phyloP scores from a whole-genome alignment of 2,329 filamentous ascomycete genomes.

The Trichoderma hamatum region DNA sequence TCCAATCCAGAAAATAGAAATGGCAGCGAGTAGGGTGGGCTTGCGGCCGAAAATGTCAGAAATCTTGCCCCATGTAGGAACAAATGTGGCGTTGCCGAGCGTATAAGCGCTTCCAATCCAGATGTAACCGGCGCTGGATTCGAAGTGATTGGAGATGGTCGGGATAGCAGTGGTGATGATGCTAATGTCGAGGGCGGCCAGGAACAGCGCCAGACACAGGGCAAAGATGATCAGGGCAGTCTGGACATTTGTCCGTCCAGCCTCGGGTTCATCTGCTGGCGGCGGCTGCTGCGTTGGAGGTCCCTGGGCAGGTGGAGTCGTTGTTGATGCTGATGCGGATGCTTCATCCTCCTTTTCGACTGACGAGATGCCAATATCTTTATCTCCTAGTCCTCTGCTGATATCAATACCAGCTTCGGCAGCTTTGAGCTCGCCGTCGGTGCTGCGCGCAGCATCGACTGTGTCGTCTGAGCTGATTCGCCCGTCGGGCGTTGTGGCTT shows the following conservation, averaged over 20 bases:
- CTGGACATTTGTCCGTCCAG: slow-evolving; percentile 43
- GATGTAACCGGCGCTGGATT: slow-evolving; percentile 70
- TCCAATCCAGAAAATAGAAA: slow-evolving; percentile 57
- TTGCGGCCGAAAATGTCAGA: slow-evolving; percentile 63
- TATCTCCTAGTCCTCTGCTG: background rate
- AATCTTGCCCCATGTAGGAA: slow-evolving; percentile 70
- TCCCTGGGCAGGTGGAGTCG: slow-evolving; percentile 7
- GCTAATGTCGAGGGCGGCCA: slow-evolving; percentile 60
- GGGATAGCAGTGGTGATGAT: slow-evolving; percentile 70
- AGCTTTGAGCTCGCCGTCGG: slow-evolving; percentile 19
- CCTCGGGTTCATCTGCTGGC: slow-evolving; percentile 38
- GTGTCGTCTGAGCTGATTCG: slow-evolving; percentile 38
- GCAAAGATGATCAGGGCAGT: slow-evolving; percentile 47
- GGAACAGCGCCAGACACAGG: slow-evolving; percentile 51
- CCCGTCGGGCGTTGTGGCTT: slow-evolving; percentile 30
- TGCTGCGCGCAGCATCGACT: slow-evolving; percentile 35
- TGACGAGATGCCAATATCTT: slow-evolving; percentile 11
- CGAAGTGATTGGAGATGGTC: slow-evolving; percentile 64
- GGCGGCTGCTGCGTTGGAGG: slow-evolving; percentile 15
- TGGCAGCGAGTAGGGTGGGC: slow-evolving; percentile 54
- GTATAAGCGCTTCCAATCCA: slow-evolving; percentile 79
- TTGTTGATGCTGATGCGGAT: slow-evolving; percentile 3
- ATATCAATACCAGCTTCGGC: slow-evolving; percentile 7
- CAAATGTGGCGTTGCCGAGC: slow-evolving; percentile 67
- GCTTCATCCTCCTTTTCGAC: slow-evolving; percentile 28